phyloP scores from a whole-genome alignment of 2,329 filamentous ascomycete genomes.

The Ilyonectria mors-panacis region DNA sequence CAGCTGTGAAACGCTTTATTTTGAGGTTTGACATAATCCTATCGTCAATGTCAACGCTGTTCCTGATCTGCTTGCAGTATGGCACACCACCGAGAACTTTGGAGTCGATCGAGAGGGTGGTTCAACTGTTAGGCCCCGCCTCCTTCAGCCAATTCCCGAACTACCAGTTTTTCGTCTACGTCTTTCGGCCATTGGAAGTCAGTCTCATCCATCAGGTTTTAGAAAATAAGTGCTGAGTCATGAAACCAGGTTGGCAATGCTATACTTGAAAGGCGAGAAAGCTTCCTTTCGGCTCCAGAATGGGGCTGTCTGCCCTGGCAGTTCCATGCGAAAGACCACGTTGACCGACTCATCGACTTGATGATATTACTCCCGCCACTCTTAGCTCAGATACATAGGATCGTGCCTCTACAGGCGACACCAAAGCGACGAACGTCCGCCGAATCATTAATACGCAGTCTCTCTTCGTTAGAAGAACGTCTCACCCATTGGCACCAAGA shows the following conservation, averaged over 20 bases:
- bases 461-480: background rate
- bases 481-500: background rate
- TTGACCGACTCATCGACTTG: background rate
- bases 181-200: background rate
- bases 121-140: background rate
- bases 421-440: background rate
- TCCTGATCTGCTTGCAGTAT: background rate
- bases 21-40: background rate
- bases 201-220: background rate
- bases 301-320: background rate
- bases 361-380: background rate
- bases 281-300: background rate
- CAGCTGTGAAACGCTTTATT: background rate
- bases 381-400: background rate
- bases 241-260: background rate
- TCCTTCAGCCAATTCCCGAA: background rate
- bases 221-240: background rate
- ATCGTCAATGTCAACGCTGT: background rate
- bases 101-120: background rate
- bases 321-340: background rate
- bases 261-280: background rate
- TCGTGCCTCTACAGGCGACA: background rate
- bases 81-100: background rate
- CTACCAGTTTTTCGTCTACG: background rate
- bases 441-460: background rate